Evolutionary conservation across 768 basidiomycete species (phyloP).

Genomic region (Kwoniella dendrophila): DNA sequence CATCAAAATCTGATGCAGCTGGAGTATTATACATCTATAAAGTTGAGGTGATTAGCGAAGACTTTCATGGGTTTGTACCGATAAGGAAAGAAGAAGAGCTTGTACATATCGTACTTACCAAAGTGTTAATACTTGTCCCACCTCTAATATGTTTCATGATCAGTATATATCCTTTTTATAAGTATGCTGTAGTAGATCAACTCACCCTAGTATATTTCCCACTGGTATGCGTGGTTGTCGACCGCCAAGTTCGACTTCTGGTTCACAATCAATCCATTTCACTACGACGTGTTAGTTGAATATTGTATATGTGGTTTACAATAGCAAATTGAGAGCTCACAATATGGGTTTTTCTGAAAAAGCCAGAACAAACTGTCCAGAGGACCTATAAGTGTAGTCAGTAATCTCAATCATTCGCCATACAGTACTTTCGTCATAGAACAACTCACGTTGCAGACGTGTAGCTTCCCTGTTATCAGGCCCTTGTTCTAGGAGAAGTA

Average conservation of each 20-base stretch:
- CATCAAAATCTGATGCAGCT: slow-evolving; percentile 32
- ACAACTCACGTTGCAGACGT: slow-evolving; percentile 7
- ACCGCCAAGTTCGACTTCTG: slow-evolving; percentile 16
- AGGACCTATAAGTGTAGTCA: slow-evolving; percentile 9
- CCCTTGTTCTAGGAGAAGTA: slow-evolving; percentile 26
- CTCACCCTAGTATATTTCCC: slow-evolving; percentile 33
- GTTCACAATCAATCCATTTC: slow-evolving; percentile 12
- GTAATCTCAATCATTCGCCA: not conserved
- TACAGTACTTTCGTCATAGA: not conserved
- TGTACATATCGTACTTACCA: slow-evolving; percentile 7
- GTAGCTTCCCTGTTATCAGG: slow-evolving; percentile 13
- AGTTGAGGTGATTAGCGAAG: not conserved
- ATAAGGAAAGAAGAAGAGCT: not conserved
- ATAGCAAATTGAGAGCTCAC: slow-evolving; percentile 9
- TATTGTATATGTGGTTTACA: not conserved
- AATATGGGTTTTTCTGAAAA: slow-evolving; percentile 12
- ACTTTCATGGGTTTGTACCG: not conserved
- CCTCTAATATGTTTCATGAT: slow-evolving; percentile 14
- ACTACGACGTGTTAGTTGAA: not conserved
- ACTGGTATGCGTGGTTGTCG: slow-evolving; percentile 20
- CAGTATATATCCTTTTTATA: not conserved
- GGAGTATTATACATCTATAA: slow-evolving; percentile 32
- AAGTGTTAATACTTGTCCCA: slow-evolving; percentile 28
- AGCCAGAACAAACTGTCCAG: slow-evolving; percentile 31
- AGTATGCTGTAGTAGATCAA: not conserved